Base-by-base conservation (phyloP, 106 monocot species). In the Dendrobium nobile region DNA sequence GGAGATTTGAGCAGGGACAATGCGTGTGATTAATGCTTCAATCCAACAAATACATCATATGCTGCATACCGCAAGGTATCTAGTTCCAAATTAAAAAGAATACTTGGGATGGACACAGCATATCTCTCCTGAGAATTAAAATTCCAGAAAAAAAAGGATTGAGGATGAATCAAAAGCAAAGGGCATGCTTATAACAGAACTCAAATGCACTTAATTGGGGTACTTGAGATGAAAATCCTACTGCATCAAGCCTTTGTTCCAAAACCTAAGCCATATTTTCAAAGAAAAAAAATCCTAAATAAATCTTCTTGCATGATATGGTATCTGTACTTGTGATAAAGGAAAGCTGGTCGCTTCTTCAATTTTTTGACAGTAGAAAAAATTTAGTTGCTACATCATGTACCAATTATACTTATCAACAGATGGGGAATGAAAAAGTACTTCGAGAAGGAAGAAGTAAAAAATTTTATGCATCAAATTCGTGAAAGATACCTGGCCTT, bases 31-130 rank as follows among this genome's bases (percentile, higher is more conserved):
- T 74, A 73, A 74, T 18, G 43, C 16, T 13, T 5, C 59, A 18
- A 20, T 27, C 41, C 42, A 67, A 85, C 47, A 40, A 47, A 77
- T 33, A 51, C 51, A 51, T 15, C 51, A 51, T 51, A 51, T 51
- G 10, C 15, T 51, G 55, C 72, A 76, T 88, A 98, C 98, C 98
- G 94, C 67, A 98, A 83, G 7, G 98, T 98, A 70, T 98, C 98
- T 20, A 98, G 88, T 82, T 98, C 98, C 70, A 98, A 80, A 86
- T 98, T 98, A 28, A 98, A 98, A 67, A 98, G 94, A 87, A 98
- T 85, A 75, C 87, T 82, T 64, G 98, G 98, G 22, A 85, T 88
- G 54, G 92, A 86, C 68, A 82, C 44, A 64, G 88, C 86, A 87
- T 91, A 92, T 11, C 79, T 86, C 81, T 98, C 92, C 98, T 98